Evolutionary conservation across 2,329 filamentous ascomycete species (phyloP).

Genomic region (Paraconiothyrium brasiliense): DNA sequence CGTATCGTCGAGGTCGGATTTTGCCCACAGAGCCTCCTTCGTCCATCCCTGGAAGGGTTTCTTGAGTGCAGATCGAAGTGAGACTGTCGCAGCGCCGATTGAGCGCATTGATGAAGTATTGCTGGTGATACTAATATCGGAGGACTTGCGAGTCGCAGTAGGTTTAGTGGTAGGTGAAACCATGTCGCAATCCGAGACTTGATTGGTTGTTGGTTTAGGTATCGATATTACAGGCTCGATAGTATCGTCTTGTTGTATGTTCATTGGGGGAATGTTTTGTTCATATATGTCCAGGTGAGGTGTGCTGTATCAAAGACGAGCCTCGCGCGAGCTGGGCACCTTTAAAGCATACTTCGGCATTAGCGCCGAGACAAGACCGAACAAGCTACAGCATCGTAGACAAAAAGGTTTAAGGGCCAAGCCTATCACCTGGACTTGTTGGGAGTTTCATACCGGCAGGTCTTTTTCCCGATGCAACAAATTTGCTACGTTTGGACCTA

Average conservation of each 20-base stretch:
- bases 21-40: constrained; percentile 43
- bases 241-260: not conserved
- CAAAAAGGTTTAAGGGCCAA: not conserved
- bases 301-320: not conserved
- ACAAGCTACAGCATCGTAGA: not conserved
- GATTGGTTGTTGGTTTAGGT: not conserved
- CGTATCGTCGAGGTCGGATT: constrained; percentile 46
- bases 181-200: not conserved
- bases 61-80: constrained; percentile 36
- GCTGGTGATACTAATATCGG: constrained; percentile 7
- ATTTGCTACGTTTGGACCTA: constrained; percentile 5
- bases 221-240: not conserved
- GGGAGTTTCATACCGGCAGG: not conserved
- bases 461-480: not conserved
- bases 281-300: not conserved
- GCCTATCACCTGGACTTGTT: not conserved
- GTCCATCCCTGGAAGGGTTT: constrained; percentile 49
- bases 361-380: constrained; percentile 7
- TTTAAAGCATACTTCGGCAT: not conserved
- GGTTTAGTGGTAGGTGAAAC: not conserved
- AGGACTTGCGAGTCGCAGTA: not conserved
- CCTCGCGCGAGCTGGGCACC: not conserved
- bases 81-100: constrained; percentile 22
- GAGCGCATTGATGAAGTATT: not conserved
- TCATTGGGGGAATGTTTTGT: not conserved